Evolutionary conservation across 495 filamentous ascomycete species (phyloP).

Genomic region (Hypoxylon fuscum): DNA sequence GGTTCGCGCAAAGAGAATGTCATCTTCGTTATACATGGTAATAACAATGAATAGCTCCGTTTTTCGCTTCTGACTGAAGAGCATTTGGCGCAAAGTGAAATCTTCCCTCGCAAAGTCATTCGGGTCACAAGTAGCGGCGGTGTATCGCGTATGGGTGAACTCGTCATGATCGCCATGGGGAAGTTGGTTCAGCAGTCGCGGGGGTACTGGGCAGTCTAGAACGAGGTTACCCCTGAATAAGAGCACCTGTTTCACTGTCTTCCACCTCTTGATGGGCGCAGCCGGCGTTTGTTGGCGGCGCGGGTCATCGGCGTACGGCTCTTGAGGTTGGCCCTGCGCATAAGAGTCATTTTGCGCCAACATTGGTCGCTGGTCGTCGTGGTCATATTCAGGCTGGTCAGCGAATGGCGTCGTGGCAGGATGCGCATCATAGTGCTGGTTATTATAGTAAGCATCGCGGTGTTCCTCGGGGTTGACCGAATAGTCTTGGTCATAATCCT

Average conservation of each 20-base stretch:
- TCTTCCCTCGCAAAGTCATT: slow-evolving; percentile 84
- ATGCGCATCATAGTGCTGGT: slow-evolving; percentile 79
- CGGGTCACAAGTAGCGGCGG: slow-evolving; percentile 96
- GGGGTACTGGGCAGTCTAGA: slow-evolving; percentile 94
- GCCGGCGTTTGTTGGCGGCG: slow-evolving; percentile 64
- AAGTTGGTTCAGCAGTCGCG: slow-evolving; percentile 83
- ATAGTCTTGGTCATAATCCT: slow-evolving; percentile 72
- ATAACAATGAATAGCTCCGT: slow-evolving; percentile 98
- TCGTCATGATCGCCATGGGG: slow-evolving; percentile 93
- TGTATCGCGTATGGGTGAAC: slow-evolving; percentile 99
- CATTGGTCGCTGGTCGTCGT: slow-evolving; percentile 62
- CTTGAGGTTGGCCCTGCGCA: slow-evolving; percentile 45
- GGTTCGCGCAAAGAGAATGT: slow-evolving; percentile 93
- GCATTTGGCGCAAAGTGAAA: slow-evolving; percentile 91
- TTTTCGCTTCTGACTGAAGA: slow-evolving; percentile 91
- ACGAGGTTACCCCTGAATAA: slow-evolving; percentile 97
- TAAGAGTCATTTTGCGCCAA: slow-evolving; percentile 58
- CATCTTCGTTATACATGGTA: slow-evolving; percentile 99
- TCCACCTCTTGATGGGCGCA: slow-evolving; percentile 85
- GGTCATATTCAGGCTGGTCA: slow-evolving; percentile 65
- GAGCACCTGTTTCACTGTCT: slow-evolving; percentile 98
- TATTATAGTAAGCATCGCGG: slow-evolving; percentile 85
- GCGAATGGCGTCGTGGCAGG: slow-evolving; percentile 49
- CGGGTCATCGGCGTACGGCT: slow-evolving; percentile 58
- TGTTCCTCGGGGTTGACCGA: slow-evolving; percentile 81